These are phyloP conservation scores for Clitopilus hobsonii DNA, from an alignment of 768 basidiomycete species.

Conservation along the genomic window DNA sequence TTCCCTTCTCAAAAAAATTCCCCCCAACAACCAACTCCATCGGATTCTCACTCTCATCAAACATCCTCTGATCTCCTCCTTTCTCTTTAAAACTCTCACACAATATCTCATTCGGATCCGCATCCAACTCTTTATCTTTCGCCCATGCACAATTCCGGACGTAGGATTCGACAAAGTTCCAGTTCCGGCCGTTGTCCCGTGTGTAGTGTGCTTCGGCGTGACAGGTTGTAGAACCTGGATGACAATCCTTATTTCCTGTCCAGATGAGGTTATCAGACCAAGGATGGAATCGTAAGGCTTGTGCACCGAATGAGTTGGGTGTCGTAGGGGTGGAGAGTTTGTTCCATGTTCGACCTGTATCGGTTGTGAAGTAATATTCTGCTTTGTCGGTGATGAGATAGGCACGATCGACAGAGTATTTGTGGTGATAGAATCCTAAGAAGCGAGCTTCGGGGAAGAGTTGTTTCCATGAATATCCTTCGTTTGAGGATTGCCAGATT, in stretches of 20 bases:
- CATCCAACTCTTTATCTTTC: constrained; percentile 66
- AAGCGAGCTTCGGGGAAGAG: constrained; percentile 58
- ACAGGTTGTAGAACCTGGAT: constrained; percentile 43
- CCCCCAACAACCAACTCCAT: constrained; percentile 76
- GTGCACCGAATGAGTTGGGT: constrained; percentile 76
- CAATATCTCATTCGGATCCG: constrained; percentile 85
- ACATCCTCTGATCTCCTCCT: constrained; percentile 67
- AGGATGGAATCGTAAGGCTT: constrained; percentile 86
- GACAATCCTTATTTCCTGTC: constrained; percentile 75
- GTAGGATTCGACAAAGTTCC: constrained; percentile 78
- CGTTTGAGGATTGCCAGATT: constrained; percentile 93
- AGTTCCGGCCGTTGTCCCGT: constrained; percentile 69
- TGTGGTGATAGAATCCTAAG: constrained; percentile 85
- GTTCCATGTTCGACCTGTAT: constrained; percentile 75
- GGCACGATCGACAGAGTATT: constrained; percentile 73
- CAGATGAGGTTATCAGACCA: constrained; percentile 83
- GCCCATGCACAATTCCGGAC: constrained; percentile 93
- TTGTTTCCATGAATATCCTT: constrained; percentile 88
- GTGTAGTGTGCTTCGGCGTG: constrained; percentile 74
- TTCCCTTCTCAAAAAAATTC: constrained; percentile 66
- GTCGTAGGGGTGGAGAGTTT: constrained; percentile 50
- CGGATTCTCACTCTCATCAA: constrained; percentile 50
- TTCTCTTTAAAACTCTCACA: constrained; percentile 89
- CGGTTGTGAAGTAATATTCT: constrained; percentile 75
- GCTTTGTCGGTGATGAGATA: constrained; percentile 76